phyloP scores from a whole-genome alignment of 1,139 yeast species.

The Meyerozyma smithsonii region DNA sequence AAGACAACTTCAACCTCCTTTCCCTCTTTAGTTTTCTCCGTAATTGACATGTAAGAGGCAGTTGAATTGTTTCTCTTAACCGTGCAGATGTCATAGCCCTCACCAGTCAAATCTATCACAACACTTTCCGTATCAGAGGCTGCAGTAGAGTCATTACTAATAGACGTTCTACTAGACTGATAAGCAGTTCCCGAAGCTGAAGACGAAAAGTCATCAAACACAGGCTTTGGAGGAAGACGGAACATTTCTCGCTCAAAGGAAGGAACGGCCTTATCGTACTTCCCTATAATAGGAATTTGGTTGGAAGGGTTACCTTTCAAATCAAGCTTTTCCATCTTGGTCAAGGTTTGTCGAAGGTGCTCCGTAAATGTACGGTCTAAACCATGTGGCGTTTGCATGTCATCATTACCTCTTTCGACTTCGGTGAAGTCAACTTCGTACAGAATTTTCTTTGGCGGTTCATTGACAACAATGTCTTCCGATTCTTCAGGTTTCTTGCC shows the following conservation, averaged over 20 bases:
- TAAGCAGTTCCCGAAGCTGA: constrained; percentile 24
- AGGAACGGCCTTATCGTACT: not conserved
- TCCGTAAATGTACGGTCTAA: constrained; percentile 2
- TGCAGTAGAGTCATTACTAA: constrained; percentile 13
- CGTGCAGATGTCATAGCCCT: constrained; percentile 33
- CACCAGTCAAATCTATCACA: constrained; percentile 39
- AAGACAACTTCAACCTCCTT: constrained; percentile 43
- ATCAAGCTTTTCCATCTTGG: not conserved
- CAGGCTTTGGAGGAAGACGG: constrained; percentile 2
- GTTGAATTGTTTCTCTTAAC: constrained; percentile 32
- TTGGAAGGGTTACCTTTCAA: not conserved
- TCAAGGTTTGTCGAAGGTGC: not conserved
- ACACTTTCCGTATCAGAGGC: constrained; percentile 35
- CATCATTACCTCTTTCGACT: constrained; percentile 15
- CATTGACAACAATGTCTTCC: constrained; percentile 25
- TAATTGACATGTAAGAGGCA: constrained; percentile 34
- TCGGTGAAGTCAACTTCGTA: constrained; percentile 43
- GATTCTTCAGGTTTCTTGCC: constrained; percentile 7
- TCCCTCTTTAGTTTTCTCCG: constrained; percentile 38
- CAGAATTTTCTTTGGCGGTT: constrained; percentile 34
- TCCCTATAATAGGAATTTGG: not conserved
- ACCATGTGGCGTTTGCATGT: not conserved
- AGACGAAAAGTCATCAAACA: constrained; percentile 8
- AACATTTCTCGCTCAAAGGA: constrained; percentile 1
- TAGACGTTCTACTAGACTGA: constrained; percentile 25